Base-by-base conservation (phyloP, 169 alveolate species). In the Plasmodium fragile region DNA sequence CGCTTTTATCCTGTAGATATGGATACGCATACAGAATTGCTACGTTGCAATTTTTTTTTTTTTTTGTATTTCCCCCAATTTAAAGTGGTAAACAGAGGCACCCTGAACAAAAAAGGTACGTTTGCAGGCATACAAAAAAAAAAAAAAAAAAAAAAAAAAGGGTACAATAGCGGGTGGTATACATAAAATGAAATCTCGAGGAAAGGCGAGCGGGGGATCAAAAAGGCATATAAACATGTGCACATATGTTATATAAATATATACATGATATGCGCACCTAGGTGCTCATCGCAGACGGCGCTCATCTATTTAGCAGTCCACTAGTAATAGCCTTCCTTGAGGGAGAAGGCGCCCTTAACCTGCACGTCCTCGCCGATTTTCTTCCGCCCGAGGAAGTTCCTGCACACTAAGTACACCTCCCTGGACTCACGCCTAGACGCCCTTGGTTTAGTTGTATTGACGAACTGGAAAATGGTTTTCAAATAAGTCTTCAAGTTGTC, bases 401-500 rank as follows among this genome's bases (percentile, higher is more conserved):
- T 85, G 92, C 97, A 96, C 69, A 96, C 97, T 41, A 96, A 77
- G 90, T 96, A 96, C 92, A 96, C 92, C 84, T 96, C 97, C 71
- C 94, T 89, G 16, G 96, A 94, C 65, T 94, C 96, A 30, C 96
- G 83, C 32, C 97, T 83, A 36, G 96, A 96, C 6, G 97, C 97
- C 95, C 70, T 92, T 0, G 97, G 97, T 85, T 96, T 96, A 28
- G 96, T 94, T 1, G 97, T 92, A 75, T 95, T 84, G 43, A 96
- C 97, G 36, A 83, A 69, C 73, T 89, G 82, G 82, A 96, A 96
- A 32, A 92, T 93, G 13, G 96, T 93, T 77, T 95, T 95, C 65
- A 96, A 89, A 82, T 96, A 96, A 0, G 97, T 96, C 52, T 94
- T 95, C 53, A 95, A 90, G 81, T 94, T 96, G n/a, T 72, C 55